These are phyloP conservation scores for Gossypium bickii DNA, from an alignment of 345 rosid genomes.

Conservation along the genomic window DNA sequence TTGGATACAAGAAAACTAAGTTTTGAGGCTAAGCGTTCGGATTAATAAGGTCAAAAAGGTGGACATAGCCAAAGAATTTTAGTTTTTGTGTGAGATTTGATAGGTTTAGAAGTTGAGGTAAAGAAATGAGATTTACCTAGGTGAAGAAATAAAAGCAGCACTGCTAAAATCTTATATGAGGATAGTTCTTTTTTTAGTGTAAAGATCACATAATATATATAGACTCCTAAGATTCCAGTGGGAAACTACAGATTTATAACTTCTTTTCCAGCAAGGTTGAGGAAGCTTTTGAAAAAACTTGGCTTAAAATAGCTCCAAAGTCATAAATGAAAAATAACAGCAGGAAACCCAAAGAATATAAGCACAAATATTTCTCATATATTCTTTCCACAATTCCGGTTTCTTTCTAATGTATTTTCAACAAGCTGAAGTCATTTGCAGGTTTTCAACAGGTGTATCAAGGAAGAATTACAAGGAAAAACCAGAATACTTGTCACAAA, in stretches of 20 bases:
- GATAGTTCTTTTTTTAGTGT: neutral
- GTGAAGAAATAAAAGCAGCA: neutral
- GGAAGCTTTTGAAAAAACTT: neutral
- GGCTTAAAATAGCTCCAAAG: neutral
- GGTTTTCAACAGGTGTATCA: constrained; percentile 91
- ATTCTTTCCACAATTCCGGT: neutral
- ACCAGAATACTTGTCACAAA: constrained; percentile 90
- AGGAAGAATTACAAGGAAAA: constrained; percentile 66
- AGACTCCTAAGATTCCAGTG: neutral
- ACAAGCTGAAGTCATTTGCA: constrained; percentile 24
- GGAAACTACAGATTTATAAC: neutral
- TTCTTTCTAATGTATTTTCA: neutral
- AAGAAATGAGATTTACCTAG: neutral
- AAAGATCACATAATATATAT: neutral
- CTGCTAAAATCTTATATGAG: neutral
- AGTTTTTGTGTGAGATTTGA: neutral
- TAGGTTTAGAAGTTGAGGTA: neutral
- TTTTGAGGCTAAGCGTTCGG: neutral
- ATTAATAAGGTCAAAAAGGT: neutral
- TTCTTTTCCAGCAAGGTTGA: neutral
- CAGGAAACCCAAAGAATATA: neutral
- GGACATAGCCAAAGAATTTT: neutral
- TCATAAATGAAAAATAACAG: neutral
- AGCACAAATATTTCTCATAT: neutral
- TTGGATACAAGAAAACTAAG: neutral